A percentile compares a stretch with the other conserved stretches of the same genome.
These are phyloP conservation scores for Diaporthe nobilis DNA, from an alignment of 2,329 filamentous ascomycete species.

Conservation along the genomic window DNA sequence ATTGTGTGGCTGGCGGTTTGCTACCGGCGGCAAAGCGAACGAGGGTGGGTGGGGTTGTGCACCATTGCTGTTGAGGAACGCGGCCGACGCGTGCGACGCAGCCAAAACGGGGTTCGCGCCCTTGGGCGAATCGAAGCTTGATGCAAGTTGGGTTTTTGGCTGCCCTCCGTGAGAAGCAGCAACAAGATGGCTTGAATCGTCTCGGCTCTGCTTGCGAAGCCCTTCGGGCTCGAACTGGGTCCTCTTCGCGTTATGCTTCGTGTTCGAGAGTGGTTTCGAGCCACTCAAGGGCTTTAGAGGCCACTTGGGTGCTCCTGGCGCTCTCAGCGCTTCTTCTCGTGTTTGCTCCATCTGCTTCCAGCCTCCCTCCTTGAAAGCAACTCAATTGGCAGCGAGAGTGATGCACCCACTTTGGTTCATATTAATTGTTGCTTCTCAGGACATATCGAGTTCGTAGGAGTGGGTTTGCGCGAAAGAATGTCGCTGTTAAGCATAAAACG, in stretches of 20 bases:
- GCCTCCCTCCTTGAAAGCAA: background rate
- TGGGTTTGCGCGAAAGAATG: background rate
- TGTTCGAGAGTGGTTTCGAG: background rate
- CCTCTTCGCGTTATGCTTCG: background rate
- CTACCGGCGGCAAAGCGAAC: background rate
- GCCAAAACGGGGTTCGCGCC: slow-evolving; percentile 19
- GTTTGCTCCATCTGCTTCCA: background rate
- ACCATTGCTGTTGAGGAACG: background rate
- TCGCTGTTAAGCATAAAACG: background rate
- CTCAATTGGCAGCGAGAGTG: background rate
- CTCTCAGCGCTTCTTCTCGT: slow-evolving; percentile 6
- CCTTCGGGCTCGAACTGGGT: background rate
- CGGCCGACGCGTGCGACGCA: slow-evolving; percentile 21
- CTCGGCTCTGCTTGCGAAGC: background rate
- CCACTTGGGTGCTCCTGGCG: background rate
- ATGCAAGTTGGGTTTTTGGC: too few species aligned
- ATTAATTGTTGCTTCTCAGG: background rate
- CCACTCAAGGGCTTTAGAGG: background rate
- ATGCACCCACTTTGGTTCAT: background rate
- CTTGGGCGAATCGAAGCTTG: background rate
- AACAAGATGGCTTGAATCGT: background rate
- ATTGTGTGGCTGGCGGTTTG: slow-evolving; percentile 2
- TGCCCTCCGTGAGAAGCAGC: background rate
- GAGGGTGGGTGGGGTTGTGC: background rate
- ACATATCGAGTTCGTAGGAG: background rate